These are phyloP conservation scores for Clarireedia paspali DNA, from an alignment of 2,329 filamentous ascomycete genomes.

Conservation along the genomic window DNA sequence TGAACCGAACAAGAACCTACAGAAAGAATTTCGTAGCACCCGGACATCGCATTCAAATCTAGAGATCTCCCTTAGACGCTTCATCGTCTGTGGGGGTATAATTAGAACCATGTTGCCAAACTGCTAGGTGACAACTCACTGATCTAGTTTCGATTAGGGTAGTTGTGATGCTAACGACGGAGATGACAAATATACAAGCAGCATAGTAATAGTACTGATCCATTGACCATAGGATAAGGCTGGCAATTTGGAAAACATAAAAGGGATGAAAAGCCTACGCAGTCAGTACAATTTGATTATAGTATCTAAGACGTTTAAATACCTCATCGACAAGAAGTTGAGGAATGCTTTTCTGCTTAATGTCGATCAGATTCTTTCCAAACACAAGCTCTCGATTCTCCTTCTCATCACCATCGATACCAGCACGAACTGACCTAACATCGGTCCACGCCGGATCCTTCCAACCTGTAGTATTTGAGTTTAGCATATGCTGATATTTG, in stretches of 20 bases:
- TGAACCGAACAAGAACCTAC: constrained; percentile 39
- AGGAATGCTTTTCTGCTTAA: constrained; percentile 76
- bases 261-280: constrained; percentile 95
- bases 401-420: constrained; percentile 84
- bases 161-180: constrained; percentile 80
- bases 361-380: constrained; percentile 83
- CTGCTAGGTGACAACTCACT: constrained; percentile 38
- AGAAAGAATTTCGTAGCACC: constrained; percentile 90
- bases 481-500: neutral
- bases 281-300: constrained; percentile 17
- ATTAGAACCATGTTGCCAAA: constrained; percentile 7
- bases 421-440: constrained; percentile 63
- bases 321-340: constrained; percentile 88
- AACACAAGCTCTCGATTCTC: constrained; percentile 78
- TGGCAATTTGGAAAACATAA: constrained; percentile 96
- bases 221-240: constrained; percentile 86
- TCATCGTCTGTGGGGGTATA: constrained; percentile 61
- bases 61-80: constrained; percentile 80
- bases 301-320: constrained; percentile 8
- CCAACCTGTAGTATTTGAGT: constrained; percentile 43
- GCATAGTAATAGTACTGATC: constrained; percentile 99
- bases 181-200: constrained; percentile 89
- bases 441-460: constrained; percentile 87
- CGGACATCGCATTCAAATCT: constrained; percentile 92
- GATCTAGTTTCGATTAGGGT: constrained; percentile 86